Evolutionary conservation across 371 early-diverging fungal species (phyloP), one percentile per base, ranked within the genome.

Genomic region (Mucor mucedo): DNA sequence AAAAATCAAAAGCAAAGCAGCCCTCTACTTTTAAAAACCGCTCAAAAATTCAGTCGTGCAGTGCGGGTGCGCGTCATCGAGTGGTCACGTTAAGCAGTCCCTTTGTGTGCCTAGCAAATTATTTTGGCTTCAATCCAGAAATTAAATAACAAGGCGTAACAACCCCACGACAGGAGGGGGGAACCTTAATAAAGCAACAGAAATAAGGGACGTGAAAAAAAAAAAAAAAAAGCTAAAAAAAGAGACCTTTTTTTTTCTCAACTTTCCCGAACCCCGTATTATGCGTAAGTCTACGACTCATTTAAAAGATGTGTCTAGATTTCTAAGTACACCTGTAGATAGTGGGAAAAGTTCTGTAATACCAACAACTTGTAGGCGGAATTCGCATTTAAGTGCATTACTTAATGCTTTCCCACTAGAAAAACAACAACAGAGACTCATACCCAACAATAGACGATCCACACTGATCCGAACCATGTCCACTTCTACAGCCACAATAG

Each of bases 251-350:
- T 16, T 14, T 30, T 49, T 47, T 49, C 27, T 49, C 28, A 49
- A 38, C 27, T 58, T 11, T 50, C 49, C 38, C 49, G 14, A 44
- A 3, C 27, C 38, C 11, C 35, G 50, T 40, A 59, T 35, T 50
- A 63, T 79, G 79, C 79, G 77, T 65, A 76, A 72, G 75, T 72
- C 76, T 62, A 66, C 68, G 68, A 60, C 72, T 63, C 79, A 76
- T 72, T 66, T 79, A 33, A 73, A 66, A 64, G 72, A 72, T 67
- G 79, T 72, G 56, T 76, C 79, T 47, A 69, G 68, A 50, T 61
- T 66, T 45, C 42, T 76, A 49, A 66, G 68, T 65, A 61, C 65
- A 61, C 39, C 63, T 55, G 48, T 52, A 60, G 52, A 54, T 52
- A 69, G 55, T 67, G 57, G 67, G 47, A 58, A 60, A 33, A 55